These are phyloP conservation scores for Vitis amurensis DNA, from an alignment of 164 flowering plant genomes.

Conservation along the genomic window DNA sequence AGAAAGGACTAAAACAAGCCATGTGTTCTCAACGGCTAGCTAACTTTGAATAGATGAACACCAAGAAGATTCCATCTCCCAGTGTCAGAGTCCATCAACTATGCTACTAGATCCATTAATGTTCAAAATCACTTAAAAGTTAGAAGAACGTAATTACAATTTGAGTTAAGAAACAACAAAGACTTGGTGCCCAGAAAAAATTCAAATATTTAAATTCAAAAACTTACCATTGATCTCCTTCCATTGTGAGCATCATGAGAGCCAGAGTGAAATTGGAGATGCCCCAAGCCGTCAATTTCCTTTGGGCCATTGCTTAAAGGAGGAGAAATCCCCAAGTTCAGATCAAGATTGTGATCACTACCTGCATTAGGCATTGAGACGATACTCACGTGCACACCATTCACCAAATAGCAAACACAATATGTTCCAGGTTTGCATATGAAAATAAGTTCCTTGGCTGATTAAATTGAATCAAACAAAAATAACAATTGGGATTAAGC, in stretches of 20 bases:
- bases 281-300: constrained; percentile 23
- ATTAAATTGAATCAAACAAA: neutral
- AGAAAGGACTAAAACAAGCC: neutral
- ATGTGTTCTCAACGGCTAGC: neutral
- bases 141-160: neutral
- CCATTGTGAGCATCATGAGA: constrained; percentile 29
- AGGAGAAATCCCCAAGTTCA: constrained; percentile 69
- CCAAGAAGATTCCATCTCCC: neutral
- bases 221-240: constrained; percentile 42
- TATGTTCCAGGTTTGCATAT: neutral
- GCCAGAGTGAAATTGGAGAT: constrained; percentile 24
- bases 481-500: neutral
- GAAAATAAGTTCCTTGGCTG: neutral
- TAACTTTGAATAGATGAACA: neutral
- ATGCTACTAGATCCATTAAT: neutral
- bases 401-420: neutral
- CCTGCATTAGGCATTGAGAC: constrained; percentile 25
- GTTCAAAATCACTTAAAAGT: neutral
- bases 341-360: constrained; percentile 52
- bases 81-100: neutral
- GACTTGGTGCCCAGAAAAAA: neutral
- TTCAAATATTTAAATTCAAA: neutral
- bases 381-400: neutral
- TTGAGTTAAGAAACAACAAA: neutral
- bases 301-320: constrained; percentile 33